phyloP scores from a whole-genome alignment of 1,139 yeast genomes.

The Komagataea norvegica region DNA sequence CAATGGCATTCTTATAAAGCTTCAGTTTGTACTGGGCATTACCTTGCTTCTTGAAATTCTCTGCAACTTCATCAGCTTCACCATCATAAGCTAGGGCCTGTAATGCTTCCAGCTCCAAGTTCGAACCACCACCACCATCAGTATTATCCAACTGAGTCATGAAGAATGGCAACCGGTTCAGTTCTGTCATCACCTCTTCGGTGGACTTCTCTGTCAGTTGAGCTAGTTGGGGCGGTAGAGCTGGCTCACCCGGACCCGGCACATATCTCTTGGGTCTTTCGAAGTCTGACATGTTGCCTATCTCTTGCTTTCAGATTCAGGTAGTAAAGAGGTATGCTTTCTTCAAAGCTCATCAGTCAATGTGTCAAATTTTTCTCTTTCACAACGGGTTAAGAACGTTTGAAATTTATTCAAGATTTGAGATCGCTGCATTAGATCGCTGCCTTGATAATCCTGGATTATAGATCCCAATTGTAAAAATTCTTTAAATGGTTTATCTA shows the following conservation, averaged over 20 bases:
- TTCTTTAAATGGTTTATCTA: too few relatives aligned
- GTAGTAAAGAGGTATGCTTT: too few relatives aligned
- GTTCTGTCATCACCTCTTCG: conserved; percentile 73
- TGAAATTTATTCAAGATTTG: too few relatives aligned
- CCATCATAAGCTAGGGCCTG: conserved; percentile 93
- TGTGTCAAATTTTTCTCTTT: conserved; percentile 2
- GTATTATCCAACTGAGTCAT: conserved; percentile 83
- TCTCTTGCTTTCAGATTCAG: background rate
- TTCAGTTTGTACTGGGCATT: conserved; percentile 76
- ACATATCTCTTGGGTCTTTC: conserved; percentile 46
- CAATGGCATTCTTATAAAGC: conserved; percentile 70
- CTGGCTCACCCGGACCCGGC: conserved; percentile 77
- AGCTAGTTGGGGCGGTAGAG: conserved; percentile 75
- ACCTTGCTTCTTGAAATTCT: conserved; percentile 88
- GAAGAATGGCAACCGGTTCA: conserved; percentile 86
- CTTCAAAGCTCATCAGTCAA: background rate
- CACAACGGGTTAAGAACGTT: too few relatives aligned
- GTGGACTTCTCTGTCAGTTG: conserved; percentile 61
- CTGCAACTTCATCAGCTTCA: conserved; percentile 87
- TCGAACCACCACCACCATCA: conserved; percentile 76
- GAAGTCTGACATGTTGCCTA: conserved; percentile 8
- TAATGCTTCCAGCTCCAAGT: conserved; percentile 75
- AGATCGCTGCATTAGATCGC: too few relatives aligned
- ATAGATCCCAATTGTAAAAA: too few relatives aligned
- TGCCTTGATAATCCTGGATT: too few relatives aligned